Evolutionary conservation across 805 yeast species (phyloP).

Genomic region (Yarrowia deformans): DNA sequence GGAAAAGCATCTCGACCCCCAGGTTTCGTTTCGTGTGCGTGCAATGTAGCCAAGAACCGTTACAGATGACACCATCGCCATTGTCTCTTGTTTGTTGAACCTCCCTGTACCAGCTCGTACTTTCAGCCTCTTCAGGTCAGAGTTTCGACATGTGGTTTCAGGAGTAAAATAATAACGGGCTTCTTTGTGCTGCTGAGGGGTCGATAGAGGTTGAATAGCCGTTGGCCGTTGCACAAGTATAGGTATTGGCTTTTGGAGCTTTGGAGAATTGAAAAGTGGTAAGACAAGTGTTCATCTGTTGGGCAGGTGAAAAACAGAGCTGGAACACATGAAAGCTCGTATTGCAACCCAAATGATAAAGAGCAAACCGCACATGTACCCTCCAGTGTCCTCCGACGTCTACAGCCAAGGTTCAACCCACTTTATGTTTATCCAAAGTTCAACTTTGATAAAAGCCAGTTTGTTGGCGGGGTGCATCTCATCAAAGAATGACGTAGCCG

Average conservation of each 20-base stretch:
- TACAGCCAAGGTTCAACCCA: background rate
- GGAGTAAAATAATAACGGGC: background rate
- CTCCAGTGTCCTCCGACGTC: too few species aligned
- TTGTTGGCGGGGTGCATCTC: conserved; percentile 6
- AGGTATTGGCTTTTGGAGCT: too few species aligned
- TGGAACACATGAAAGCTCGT: too few species aligned
- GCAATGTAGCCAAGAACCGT: background rate
- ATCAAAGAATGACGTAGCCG: conserved; percentile 1
- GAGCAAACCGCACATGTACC: too few species aligned
- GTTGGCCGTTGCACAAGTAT: too few species aligned
- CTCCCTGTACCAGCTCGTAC: background rate
- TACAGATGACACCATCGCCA: background rate
- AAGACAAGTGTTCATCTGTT: too few species aligned
- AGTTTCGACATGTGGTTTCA: conserved; percentile 8
- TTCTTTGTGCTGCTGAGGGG: too few species aligned
- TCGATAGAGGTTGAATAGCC: too few species aligned
- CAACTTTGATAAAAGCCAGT: background rate
- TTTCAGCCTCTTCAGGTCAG: conserved; percentile 1
- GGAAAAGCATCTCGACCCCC: too few species aligned
- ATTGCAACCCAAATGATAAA: background rate
- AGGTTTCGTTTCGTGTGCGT: too few species aligned
- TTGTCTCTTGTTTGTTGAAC: background rate
- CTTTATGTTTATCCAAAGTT: conserved; percentile 11
- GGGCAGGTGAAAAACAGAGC: too few species aligned
- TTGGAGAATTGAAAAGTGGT: too few species aligned